phyloP scores from a whole-genome alignment of 352 stramenopile genomes.

The Pythium pyrilobum region DNA sequence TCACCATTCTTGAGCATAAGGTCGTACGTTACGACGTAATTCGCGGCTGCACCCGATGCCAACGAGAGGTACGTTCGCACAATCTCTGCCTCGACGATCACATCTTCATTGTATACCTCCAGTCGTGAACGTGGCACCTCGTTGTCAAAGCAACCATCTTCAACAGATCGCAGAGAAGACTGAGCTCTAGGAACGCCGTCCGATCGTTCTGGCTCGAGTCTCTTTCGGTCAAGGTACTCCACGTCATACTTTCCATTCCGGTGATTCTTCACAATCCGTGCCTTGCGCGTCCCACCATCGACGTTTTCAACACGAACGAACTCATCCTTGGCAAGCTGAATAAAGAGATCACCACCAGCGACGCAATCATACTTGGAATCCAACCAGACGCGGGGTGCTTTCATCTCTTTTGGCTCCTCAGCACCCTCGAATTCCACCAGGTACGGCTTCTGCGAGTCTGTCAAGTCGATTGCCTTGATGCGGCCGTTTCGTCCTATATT shows the following conservation, averaged over 20 bases:
- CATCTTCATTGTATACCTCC: slow-evolving; percentile 18
- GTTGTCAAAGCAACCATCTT: too few species aligned
- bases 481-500: slow-evolving; percentile 26
- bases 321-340: slow-evolving; percentile 40
- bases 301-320: slow-evolving; percentile 28
- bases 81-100: slow-evolving; percentile 31
- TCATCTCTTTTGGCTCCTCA: slow-evolving; percentile 24
- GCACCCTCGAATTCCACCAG: slow-evolving; percentile 30
- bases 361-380: slow-evolving; percentile 31
- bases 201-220: too few species aligned
- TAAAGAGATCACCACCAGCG: slow-evolving; percentile 19
- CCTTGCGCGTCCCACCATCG: slow-evolving; percentile 13
- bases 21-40: slow-evolving; percentile 29
- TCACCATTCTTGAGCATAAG: slow-evolving; percentile 38
- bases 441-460: slow-evolving; percentile 22
- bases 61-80: slow-evolving; percentile 14
- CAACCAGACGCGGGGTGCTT: slow-evolving; percentile 26
- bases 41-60: not conserved
- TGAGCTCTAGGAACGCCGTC: too few species aligned
- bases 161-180: too few species aligned
- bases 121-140: slow-evolving; percentile 33
- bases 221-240: slow-evolving; percentile 45
- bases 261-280: slow-evolving; percentile 29
- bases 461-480: slow-evolving; percentile 22
- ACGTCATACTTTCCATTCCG: slow-evolving; percentile 51